Base-by-base conservation (phyloP, 139 green algal genomes). In the Chlamydomonas applanata region DNA sequence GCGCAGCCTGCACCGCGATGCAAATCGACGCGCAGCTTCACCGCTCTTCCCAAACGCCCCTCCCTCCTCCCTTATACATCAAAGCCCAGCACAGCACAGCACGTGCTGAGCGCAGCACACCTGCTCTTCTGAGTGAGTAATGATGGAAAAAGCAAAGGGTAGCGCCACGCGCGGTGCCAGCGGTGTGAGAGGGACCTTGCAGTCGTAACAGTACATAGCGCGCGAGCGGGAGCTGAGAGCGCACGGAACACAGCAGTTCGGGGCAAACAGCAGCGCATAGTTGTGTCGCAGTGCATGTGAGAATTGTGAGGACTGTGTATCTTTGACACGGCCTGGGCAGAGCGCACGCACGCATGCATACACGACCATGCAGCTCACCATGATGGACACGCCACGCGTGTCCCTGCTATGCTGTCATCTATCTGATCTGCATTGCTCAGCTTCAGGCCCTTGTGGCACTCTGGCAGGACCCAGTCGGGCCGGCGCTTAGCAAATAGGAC, bases 71-170 rank as follows among this genome's bases (percentile, higher is more conserved):
- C n/a, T n/a, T n/a, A n/a, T n/a, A n/a, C n/a, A n/a, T n/a, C n/a
- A n/a, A n/a, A n/a, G n/a, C n/a, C n/a, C n/a, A n/a, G n/a, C n/a
- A n/a, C n/a, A n/a, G n/a, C n/a, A n/a, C n/a, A n/a, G n/a, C n/a
- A n/a, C n/a, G n/a, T n/a, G n/a, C n/a, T n/a, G n/a, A 27, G 20
- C 59, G 44, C 45, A 7, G 40, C 70, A 25, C 29, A 62, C 59
- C 40, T n/a, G 44, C 36, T 77, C 82, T 19, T 67, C 71, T 29
- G 61, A 45, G 60, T 87, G 78, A n/a, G 81, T 87, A 29, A 89
- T 80, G 65, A 89, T 86, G 62, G 73, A 82, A n/a, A 89, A 62
- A 44, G 71, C 33, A 53, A 83, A 85, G 27, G 84, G 84, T 65
- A 89, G 81, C 40, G 36, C 44, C 70, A 87, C 36, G 1, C n/a